phyloP scores from a whole-genome alignment of 805 yeast genomes.

The Wickerhamiella azyma region DNA sequence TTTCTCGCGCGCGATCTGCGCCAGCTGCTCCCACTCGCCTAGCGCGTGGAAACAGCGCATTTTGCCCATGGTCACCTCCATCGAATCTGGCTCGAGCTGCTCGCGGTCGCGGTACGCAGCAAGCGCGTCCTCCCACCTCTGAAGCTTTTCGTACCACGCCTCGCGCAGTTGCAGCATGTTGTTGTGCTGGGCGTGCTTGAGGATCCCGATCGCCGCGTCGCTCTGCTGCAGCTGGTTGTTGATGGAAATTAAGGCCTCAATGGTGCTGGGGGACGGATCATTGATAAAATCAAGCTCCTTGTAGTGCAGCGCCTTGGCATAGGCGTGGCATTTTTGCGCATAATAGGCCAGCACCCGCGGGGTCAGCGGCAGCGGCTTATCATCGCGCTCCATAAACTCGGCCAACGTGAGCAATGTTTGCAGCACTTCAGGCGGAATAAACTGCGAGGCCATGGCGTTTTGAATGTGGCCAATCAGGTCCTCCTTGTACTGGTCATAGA shows the following conservation, averaged over 20 bases:
- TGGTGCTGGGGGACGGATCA: conserved; percentile 82
- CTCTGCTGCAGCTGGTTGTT: conserved; percentile 92
- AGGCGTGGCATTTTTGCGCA: conserved; percentile 92
- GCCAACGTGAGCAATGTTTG: conserved; percentile 81
- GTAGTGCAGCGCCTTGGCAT: conserved; percentile 92
- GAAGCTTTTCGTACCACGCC: conserved; percentile 94
- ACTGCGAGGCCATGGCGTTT: conserved; percentile 75
- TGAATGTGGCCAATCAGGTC: conserved; percentile 77
- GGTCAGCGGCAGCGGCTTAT: conserved; percentile 81
- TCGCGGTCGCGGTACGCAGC: conserved; percentile 78
- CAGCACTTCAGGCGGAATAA: conserved; percentile 90
- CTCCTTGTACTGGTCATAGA: conserved; percentile 78
- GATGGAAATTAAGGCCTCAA: conserved; percentile 81
- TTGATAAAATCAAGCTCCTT: conserved; percentile 90
- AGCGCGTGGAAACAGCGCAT: conserved; percentile 95
- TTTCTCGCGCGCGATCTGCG: conserved; percentile 70
- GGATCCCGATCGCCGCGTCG: conserved; percentile 94
- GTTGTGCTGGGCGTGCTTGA: conserved; percentile 89
- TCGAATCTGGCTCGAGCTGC: conserved; percentile 37
- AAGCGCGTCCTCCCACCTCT: conserved; percentile 96
- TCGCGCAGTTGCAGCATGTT: conserved; percentile 69
- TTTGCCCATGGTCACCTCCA: conserved; percentile 91
- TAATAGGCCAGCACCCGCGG: conserved; percentile 82
- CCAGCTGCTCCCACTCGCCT: conserved; percentile 96
- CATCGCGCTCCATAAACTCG: conserved; percentile 96